Evolutionary conservation across 257 asterid species (phyloP).

Genomic region (Rauvolfia tetraphylla): DNA sequence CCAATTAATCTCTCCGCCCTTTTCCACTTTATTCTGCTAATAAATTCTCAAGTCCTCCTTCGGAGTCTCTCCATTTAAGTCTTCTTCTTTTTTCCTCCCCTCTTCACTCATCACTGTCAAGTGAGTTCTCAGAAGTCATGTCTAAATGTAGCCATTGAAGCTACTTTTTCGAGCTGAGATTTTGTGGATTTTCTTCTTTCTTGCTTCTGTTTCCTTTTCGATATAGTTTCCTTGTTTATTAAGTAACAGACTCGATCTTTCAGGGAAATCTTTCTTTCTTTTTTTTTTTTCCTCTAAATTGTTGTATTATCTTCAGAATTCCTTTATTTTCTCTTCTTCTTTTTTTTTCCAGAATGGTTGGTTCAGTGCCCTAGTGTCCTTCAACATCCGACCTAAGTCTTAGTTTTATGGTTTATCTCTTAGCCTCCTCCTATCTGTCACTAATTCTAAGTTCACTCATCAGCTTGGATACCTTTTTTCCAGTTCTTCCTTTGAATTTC

Average conservation of each 20-base stretch:
- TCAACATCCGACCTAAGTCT: neutral
- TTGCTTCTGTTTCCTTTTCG: neutral
- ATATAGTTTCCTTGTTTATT: neutral
- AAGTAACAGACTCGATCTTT: neutral
- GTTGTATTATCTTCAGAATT: neutral
- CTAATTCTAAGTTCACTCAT: neutral
- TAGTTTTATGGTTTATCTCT: constrained; percentile 5
- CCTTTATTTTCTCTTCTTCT: neutral
- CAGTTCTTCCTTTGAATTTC: too few species aligned
- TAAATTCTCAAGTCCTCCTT: neutral
- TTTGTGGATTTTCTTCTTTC: neutral
- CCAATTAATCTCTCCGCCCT: neutral
- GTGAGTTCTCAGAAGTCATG: neutral
- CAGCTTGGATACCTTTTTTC: neutral
- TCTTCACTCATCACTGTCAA: neutral
- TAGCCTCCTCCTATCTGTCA: constrained; percentile 2
- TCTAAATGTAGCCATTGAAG: neutral
- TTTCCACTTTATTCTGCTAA: neutral
- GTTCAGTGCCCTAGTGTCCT: neutral
- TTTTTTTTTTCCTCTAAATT: neutral
- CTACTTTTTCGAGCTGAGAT: neutral
- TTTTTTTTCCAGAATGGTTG: neutral
- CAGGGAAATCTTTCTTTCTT: neutral
- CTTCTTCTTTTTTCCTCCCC: neutral
- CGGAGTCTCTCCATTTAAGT: neutral